A percentile compares a stretch with the other conserved stretches of the same genome.
phyloP scores from a whole-genome alignment of 176 grass and related monocot species.

The Leersia perrieri region DNA sequence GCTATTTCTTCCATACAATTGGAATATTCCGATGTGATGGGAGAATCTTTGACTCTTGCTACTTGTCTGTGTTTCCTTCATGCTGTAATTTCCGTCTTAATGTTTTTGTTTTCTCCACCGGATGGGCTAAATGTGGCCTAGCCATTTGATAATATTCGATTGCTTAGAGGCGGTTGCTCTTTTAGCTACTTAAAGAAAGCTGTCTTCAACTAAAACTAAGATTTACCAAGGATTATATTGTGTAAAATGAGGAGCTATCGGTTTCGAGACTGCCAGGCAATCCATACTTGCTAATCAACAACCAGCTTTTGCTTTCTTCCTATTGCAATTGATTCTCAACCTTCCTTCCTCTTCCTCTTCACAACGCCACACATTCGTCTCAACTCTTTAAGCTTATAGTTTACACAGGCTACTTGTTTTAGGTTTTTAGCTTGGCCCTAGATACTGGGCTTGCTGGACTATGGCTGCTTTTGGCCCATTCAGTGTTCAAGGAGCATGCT shows the following conservation, averaged over 20 bases:
- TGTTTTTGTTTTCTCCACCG: background rate
- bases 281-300: background rate
- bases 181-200: background rate
- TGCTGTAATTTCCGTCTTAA: background rate
- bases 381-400: background rate
- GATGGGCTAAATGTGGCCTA: background rate
- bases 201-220: background rate
- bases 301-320: background rate
- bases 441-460: background rate
- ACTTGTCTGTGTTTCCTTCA: conserved; percentile 11
- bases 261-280: conserved; percentile 18
- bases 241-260: background rate
- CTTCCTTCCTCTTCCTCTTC: too few species aligned
- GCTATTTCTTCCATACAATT: background rate
- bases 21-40: conserved; percentile 37
- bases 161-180: background rate
- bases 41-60: conserved; percentile 16
- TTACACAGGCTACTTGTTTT: background rate
- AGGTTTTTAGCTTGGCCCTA: background rate
- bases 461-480: background rate
- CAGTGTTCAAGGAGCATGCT: background rate
- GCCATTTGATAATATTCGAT: background rate
- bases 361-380: background rate
- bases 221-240: background rate
- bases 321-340: background rate